Conservation (phyloP, 768 basidiomycete genomes). For the Boletus huronensis region DNA sequence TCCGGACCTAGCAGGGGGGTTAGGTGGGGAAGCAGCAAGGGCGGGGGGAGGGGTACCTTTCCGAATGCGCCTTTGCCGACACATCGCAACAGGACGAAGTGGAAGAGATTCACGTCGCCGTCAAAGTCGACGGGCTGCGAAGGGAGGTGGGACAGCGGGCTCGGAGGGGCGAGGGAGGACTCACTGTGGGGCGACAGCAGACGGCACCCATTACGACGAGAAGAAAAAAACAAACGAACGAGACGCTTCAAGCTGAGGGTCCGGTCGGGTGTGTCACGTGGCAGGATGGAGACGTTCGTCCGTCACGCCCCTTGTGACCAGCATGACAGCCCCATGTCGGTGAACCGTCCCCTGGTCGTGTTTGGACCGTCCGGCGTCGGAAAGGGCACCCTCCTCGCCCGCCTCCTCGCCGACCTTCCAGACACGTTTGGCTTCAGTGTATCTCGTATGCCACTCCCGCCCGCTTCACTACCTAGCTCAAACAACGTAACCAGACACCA, state of each 20-base stretch:
- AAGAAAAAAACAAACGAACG: conserved; percentile 15
- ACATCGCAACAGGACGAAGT: conserved; percentile 89
- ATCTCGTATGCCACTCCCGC: conserved; percentile 59
- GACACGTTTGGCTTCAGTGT: conserved; percentile 91
- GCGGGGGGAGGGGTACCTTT: conserved; percentile 56
- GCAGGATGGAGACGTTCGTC: too few relatives aligned
- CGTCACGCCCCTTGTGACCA: not conserved
- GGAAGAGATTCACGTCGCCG: conserved; percentile 93
- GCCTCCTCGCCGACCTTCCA: conserved; percentile 77
- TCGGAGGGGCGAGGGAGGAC: conserved; percentile 13
- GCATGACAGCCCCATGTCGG: conserved; percentile 4
- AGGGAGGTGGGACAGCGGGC: not conserved
- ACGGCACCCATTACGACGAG: conserved; percentile 60
- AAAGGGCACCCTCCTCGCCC: conserved; percentile 84
- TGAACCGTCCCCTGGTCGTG: conserved; percentile 65
- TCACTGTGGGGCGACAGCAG: conserved; percentile 79
- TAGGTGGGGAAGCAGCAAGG: conserved; percentile 11
- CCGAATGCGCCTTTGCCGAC: conserved; percentile 99
- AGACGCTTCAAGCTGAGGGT: not conserved
- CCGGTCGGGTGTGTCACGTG: conserved; percentile 13
- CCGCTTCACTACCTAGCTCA: not conserved
- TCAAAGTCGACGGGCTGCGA: conserved; percentile 90
- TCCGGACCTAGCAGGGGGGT: conserved; percentile 72
- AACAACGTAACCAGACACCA: conserved; percentile 63
- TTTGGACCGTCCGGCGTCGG: conserved; percentile 94